Evolutionary conservation across 2,329 filamentous ascomycete genomes (phyloP), one percentile per base, ranked within the genome.

Genomic region (Aurifilum marmelostoma): DNA sequence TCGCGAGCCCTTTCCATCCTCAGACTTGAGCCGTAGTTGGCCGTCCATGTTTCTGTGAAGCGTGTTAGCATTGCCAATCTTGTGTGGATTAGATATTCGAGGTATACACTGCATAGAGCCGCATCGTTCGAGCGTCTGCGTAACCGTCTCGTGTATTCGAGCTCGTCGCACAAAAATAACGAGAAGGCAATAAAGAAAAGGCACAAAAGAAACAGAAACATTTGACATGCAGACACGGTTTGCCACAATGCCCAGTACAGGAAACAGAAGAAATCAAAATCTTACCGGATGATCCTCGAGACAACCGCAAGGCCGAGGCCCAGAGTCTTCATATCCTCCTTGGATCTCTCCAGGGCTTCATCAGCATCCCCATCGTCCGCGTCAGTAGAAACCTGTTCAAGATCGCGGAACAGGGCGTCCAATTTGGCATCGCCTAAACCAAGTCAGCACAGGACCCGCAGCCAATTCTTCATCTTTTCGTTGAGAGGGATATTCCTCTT

Each of bases 271-370:
- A 21, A 62, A 41, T 27, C 24, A 32, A 34, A 6, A 59, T 37
- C 63, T 65, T 62, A 67, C 65, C 90, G 88, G 41, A 97, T 85
- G 47, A 93, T 92, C 50, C 94, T 88, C 21, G 92, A 92, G n/a
- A 97, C 94, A 16, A 97, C 85, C 0, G 94, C 94, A n/a, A 97
- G 84, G 0, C 94, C 94, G 12, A 97, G 85, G 0, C 94, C 94
- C 1, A 97, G 79, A 0, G 89, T 89, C 63, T 81, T 79, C 27
- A 81, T 73, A 54, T 70, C 71, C 18, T 77, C 67, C 65, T 78
- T 75, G 2, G 77, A 75, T 24, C 76, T 68, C 54, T 78, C n/a
- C 61, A 76, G 74, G 0, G 77, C 73, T 21, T 74, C 43, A 8
- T 72, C 67, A 43, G 66, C 39, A 54, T 61, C 24, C 69, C 65